Evolutionary conservation across 2,329 filamentous ascomycete species (phyloP).

Genomic region (Sphaceloma murrayae): DNA sequence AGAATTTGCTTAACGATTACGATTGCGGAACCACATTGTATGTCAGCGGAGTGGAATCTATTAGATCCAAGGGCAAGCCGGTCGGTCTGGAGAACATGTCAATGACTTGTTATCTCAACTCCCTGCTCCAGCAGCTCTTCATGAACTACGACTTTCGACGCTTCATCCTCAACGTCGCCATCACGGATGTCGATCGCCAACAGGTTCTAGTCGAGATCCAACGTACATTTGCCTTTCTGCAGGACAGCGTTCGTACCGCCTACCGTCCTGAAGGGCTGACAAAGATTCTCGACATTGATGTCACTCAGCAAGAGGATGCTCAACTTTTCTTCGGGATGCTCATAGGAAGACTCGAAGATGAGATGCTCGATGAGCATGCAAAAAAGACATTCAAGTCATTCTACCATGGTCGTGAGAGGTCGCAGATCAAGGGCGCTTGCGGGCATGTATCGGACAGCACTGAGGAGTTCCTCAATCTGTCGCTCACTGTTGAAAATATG

Average conservation of each 20-base stretch:
- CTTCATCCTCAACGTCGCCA: slow-evolving; percentile 58
- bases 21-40: not conserved
- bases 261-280: slow-evolving; percentile 67
- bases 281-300: slow-evolving; percentile 70
- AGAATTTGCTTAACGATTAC: not conserved
- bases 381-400: slow-evolving; percentile 70
- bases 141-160: slow-evolving; percentile 85
- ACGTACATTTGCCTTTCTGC: slow-evolving; percentile 73
- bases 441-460: slow-evolving; percentile 82
- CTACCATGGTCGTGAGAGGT: slow-evolving; percentile 83
- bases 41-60: slow-evolving; percentile 2
- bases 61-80: slow-evolving; percentile 51
- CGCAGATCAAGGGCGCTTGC: slow-evolving; percentile 92
- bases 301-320: slow-evolving; percentile 90
- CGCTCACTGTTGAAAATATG: slow-evolving; percentile 94
- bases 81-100: slow-evolving; percentile 85
- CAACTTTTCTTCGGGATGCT: slow-evolving; percentile 95
- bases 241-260: slow-evolving; percentile 65
- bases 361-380: slow-evolving; percentile 57
- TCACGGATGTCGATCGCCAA: slow-evolving; percentile 50
- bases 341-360: slow-evolving; percentile 81
- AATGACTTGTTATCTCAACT: slow-evolving; percentile 97
- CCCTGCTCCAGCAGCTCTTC: slow-evolving; percentile 84
- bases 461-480: slow-evolving; percentile 88
- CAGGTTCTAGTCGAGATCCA: slow-evolving; percentile 68